Conservation (phyloP, 805 yeast genomes). For the Yarrowia porcina region DNA sequence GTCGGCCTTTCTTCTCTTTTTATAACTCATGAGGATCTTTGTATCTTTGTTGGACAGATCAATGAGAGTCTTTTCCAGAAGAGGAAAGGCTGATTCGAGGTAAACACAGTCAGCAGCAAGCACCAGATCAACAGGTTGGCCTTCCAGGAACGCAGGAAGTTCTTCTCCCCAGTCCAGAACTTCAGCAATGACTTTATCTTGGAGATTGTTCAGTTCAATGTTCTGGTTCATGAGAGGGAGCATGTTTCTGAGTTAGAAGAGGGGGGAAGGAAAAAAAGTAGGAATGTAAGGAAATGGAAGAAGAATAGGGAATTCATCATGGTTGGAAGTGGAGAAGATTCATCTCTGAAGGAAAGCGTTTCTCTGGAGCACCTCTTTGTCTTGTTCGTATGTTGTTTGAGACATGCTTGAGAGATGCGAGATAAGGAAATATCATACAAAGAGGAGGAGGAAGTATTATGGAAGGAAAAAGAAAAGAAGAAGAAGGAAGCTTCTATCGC, state of each 20-base stretch:
- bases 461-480: too few species aligned
- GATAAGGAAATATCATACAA: too few species aligned
- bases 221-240: constrained; percentile 49
- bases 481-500: too few species aligned
- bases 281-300: too few species aligned
- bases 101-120: constrained; percentile 63
- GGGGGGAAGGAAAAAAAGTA: too few species aligned
- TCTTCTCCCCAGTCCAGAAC: constrained; percentile 49
- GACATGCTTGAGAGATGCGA: too few species aligned
- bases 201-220: constrained; percentile 43
- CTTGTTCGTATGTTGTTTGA: too few species aligned
- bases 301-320: too few species aligned
- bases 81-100: constrained; percentile 52
- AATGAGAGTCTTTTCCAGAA: constrained; percentile 48
- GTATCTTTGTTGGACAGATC: constrained; percentile 45
- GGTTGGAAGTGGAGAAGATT: too few species aligned
- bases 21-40: constrained; percentile 51
- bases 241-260: constrained; percentile 36
- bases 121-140: constrained; percentile 43
- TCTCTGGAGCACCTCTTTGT: too few species aligned
- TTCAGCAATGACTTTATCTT: constrained; percentile 42
- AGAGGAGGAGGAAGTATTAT: too few species aligned
- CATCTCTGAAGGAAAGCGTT: too few species aligned
- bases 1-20: constrained; percentile 51
- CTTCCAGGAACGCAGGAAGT: constrained; percentile 41